Base-by-base conservation (phyloP, 2,329 filamentous ascomycete genomes). In the Fusarium nisikadoi region DNA sequence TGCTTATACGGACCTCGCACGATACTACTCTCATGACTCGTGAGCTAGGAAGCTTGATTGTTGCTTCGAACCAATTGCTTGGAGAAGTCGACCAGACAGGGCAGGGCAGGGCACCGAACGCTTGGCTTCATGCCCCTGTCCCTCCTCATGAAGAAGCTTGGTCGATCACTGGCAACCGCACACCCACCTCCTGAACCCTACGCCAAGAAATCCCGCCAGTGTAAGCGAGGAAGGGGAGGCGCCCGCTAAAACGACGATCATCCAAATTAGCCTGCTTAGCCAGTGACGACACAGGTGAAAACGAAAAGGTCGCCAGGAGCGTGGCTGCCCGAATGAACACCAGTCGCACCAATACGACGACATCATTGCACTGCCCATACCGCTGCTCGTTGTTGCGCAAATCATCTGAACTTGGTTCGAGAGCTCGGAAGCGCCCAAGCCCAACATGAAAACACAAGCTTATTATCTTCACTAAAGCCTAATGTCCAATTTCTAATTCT, bases 241-340 rank as follows among this genome's bases (percentile, higher is more conserved):
- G 75, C 71, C 74, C 73, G 75, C 76, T 77, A 77, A 74, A 65
- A 68, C 75, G 75, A 71, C 74, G 76, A 77, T 77, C 76, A 76
- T 76, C 33, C 68, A 72, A 70, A 75, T 76, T 77, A 77, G 75
- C 74, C 73, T 75, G 71, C 70, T 73, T 68, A 62, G 57, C 68
- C 60, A 67, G 55, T 76, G 66, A 75, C 68, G 71, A 72, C 56
- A 73, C 62, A 64, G 53, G 56, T 64, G 62, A 68, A 61, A 43
- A 62, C 47, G 35, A 64, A 68, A 60, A 63, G 56, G 67, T 68
- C 46, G 54, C 62, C 45, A 43, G 57, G 63, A 66, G 60, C 58
- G 52, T 73, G 68, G 66, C 72, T 62, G 52, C 65, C 67, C 69
- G 71, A 73, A 61, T 61, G 71, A 73, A 61, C 61, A 63, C 60